Base-by-base conservation (phyloP, 106 monocot genomes). In the Dendrobium officinale region DNA sequence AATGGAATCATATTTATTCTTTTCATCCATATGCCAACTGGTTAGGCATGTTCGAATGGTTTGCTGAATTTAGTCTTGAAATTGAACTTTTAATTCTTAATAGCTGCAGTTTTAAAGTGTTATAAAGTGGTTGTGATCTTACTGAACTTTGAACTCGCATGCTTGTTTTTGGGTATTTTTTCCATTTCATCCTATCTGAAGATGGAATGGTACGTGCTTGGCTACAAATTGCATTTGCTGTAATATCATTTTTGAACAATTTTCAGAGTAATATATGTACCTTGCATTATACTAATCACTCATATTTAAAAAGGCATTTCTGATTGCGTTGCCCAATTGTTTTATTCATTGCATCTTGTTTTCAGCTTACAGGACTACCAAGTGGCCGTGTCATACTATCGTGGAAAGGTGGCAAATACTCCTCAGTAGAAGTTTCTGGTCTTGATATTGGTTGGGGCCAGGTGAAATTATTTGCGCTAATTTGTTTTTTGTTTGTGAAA, bases 391-490 rank as follows among this genome's bases (percentile, higher is more conserved):
- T 99, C 20, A 88, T 78, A 40, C 81, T 99, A 54, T 87, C 29
- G 66, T 99, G 95, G 99, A 77, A 80, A 78, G 87, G 80, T 81
- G 72, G 79, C 48, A 78, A 82, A 19, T 88, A 87, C 79, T 93
- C 95, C 16, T 83, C 85, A 24, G 99, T 99, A 13, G 95, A 99
- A 85, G 82, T 99, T 45, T 93, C 95, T 85, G 99, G 99, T 51
- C 91, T 99, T 76, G 95, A 99, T 78, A 90, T 99, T 86, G 99
- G 99, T 78, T 99, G 99, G 99, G 91, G 95, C 11, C 91, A 99
- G 99, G 99, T 99, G 87, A 43, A 61, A 27, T 9, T 77, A 42
- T 83, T 37, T 87, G 59, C 73, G 93, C 88, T 95, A 84, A 79
- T 86, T 93, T 70, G 91, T 48, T 0, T 89, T 89, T 85, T 73